Evolutionary conservation across 495 filamentous ascomycete genomes (phyloP), one percentile per base, ranked within the genome.

Genomic region (Tuber melanosporum): DNA sequence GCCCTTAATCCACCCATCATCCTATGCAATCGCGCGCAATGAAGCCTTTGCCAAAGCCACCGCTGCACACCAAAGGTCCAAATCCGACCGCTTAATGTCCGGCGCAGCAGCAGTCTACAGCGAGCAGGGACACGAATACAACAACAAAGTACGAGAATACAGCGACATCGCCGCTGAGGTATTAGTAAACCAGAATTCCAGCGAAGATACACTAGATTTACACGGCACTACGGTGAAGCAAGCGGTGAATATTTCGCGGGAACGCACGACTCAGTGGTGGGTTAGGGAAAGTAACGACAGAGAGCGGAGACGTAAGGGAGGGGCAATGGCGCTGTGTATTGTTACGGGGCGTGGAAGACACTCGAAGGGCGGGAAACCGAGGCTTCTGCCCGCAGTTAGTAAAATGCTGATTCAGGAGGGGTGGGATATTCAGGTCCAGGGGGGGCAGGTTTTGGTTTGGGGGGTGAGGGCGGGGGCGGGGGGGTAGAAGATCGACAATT

Each of bases 171-270:
- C 82, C 9, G 91, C 92, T 0, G 89, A 93, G 79, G 84, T 84
- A 7, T 85, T 89, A 22, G 93, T 93, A 2, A 85, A 88, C 7
- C 78, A 82, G 2, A 89, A 93, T 76, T 93, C 90, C 70, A 88
- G 86, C 1, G 73, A 82, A 4, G 85, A 84, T 76, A 84, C 83
- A 78, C 84, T 97, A 15, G 94, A 99, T 85, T 86, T 99, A 41
- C 95, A 99, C 82, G 94, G 94, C 17, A 89, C 96, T 20, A 90
- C 87, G 39, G 94, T 98, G 1, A 84, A 89, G 52, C 92, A 97
- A 83, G 95, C 91, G 0, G 86, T 92, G 15, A 87, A 92, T 12
- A 97, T 98, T 71, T 88, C 92, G 1, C 88, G 87, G 49, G 87
- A 90, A 52, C 86, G 88, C 22, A 91, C 92, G 0, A 87, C 88